Conservation (phyloP, 1,139 yeast genomes). For the Pichia sp. region DNA sequence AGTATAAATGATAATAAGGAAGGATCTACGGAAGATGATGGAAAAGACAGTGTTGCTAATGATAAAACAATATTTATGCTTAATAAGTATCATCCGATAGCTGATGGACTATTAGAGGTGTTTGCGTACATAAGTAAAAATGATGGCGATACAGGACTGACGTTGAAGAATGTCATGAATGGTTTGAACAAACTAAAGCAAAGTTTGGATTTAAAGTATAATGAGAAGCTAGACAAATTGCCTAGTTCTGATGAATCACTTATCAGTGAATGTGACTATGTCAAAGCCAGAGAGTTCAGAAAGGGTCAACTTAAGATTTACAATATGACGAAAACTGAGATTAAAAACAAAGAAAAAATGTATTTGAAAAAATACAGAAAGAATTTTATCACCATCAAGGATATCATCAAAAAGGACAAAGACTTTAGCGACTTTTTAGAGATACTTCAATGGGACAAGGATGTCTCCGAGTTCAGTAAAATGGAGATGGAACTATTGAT, state of each 20-base stretch:
- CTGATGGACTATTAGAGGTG: conserved; percentile 41
- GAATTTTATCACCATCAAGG: conserved; percentile 41
- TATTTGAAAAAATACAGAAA: conserved; percentile 40
- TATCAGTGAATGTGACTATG: conserved; percentile 12
- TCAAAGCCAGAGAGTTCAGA: conserved; percentile 33
- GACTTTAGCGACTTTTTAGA: conserved; percentile 42
- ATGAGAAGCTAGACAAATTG: conserved; percentile 23
- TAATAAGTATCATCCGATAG: conserved; percentile 40
- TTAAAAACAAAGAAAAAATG: conserved; percentile 46
- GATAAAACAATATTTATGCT: conserved; percentile 37
- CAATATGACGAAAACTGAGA: conserved; percentile 35
- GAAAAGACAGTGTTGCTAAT: conserved; percentile 11
- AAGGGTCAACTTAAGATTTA: conserved; percentile 42
- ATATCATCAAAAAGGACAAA: conserved; percentile 20
- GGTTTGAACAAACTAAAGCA: conserved; percentile 50
- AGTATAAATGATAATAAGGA: conserved; percentile 25
- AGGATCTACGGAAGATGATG: background rate
- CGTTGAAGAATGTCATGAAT: conserved; percentile 44
- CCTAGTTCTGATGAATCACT: conserved; percentile 6
- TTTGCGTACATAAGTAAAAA: conserved; percentile 43
- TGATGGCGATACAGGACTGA: conserved; percentile 34
- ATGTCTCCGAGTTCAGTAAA: conserved; percentile 42
- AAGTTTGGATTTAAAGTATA: conserved; percentile 48
- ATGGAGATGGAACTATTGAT: conserved; percentile 42
- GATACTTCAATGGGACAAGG: conserved; percentile 42